phyloP scores from a whole-genome alignment of 805 yeast species.

The Ogataea nakhonphanomensis region DNA sequence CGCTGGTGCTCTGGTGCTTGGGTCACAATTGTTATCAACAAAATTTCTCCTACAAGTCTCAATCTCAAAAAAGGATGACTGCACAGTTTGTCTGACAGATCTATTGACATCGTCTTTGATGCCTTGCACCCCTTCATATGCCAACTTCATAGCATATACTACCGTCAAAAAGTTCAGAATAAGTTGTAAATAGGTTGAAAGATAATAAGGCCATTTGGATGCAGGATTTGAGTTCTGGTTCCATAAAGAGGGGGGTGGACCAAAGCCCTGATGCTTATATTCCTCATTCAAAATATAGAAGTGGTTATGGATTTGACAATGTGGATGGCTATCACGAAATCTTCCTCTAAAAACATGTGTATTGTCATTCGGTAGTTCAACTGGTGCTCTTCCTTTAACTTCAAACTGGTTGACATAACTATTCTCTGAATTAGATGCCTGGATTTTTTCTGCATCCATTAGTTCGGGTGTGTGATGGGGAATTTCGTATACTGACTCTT shows the following conservation, averaged over 20 bases:
- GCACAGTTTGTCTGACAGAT: conserved; percentile 46
- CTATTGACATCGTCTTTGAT: conserved; percentile 52
- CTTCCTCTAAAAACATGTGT: not conserved
- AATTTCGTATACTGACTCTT: no score
- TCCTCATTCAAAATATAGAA: conserved; percentile 5
- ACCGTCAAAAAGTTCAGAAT: conserved; percentile 47
- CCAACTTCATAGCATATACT: conserved; percentile 41
- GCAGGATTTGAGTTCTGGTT: conserved; percentile 46
- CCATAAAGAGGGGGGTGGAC: conserved; percentile 58
- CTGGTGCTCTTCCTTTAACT: not conserved
- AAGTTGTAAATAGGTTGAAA: conserved; percentile 62
- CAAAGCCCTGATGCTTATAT: no score
- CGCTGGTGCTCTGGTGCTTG: conserved; percentile 55
- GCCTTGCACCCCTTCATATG: conserved; percentile 42
- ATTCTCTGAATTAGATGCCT: no score
- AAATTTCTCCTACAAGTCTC: conserved; percentile 51
- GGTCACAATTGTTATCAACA: conserved; percentile 53
- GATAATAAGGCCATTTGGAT: conserved; percentile 50
- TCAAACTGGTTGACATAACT: not conserved
- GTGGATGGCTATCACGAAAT: no score
- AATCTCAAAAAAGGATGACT: conserved; percentile 47
- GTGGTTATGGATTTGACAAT: conserved; percentile 10
- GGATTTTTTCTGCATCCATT: no score
- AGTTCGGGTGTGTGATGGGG: no score
- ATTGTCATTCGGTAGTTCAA: not conserved